These are phyloP conservation scores for Eragrostis tef DNA, from an alignment of 202 grass and related monocot species.

Conservation along the genomic window DNA sequence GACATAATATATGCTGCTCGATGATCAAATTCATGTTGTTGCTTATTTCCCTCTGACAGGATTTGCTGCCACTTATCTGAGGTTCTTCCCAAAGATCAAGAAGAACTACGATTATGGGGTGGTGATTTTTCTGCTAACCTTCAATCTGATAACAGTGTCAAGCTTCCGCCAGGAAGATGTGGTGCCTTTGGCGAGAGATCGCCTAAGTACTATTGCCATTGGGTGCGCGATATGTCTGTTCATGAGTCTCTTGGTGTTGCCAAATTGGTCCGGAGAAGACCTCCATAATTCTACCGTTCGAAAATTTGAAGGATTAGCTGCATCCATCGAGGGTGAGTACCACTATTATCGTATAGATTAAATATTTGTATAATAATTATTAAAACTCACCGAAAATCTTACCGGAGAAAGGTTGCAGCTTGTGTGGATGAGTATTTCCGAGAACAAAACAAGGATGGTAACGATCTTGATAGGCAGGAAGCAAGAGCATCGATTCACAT, in stretches of 20 bases:
- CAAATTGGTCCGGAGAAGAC: conserved; percentile 96
- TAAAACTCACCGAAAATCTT: conserved; percentile 27
- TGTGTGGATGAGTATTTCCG: conserved; percentile 79
- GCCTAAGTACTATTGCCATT: conserved; percentile 78
- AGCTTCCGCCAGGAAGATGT: conserved; percentile 77
- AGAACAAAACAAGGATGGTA: conserved; percentile 55
- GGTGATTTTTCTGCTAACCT: conserved; percentile 88
- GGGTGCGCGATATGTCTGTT: conserved; percentile 89
- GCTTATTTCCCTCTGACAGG: conserved; percentile 48
- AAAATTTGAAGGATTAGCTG: conserved; percentile 86
- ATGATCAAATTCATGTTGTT: conserved; percentile 17
- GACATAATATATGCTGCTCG: not conserved
- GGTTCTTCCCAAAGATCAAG: conserved; percentile 91
- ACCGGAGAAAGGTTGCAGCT: conserved; percentile 54
- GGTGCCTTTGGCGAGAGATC: conserved; percentile 65
- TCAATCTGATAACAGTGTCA: conserved; percentile 94
- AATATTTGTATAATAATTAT: conserved; percentile 3
- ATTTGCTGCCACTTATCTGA: conserved; percentile 77
- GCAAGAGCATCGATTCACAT: conserved; percentile 65
- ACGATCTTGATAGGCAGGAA: conserved; percentile 47
- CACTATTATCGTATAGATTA: not conserved
- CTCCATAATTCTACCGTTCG: conserved; percentile 70
- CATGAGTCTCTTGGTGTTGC: conserved; percentile 81
- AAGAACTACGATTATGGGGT: conserved; percentile 94
- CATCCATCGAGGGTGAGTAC: conserved; percentile 78